Evolutionary conservation across 2,329 filamentous ascomycete species (phyloP), one percentile per base, ranked within the genome.

Genomic region (Trichoderma koningii): DNA sequence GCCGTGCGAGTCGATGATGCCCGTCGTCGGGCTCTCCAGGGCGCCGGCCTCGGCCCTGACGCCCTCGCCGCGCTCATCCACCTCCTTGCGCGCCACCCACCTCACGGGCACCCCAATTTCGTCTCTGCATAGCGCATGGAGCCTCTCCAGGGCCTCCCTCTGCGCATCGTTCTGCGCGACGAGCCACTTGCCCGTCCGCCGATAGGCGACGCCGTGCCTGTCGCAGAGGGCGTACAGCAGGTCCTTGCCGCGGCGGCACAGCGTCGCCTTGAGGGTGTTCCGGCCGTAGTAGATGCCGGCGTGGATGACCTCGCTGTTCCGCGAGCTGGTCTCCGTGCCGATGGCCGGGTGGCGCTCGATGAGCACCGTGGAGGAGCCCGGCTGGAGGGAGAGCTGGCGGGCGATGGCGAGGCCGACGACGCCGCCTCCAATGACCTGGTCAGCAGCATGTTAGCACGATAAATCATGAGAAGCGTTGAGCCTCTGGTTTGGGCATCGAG

Each of bases 261-360:
- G 85, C 17, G 80, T 79, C 1, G 93, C 92, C 79, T 99, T 99
- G 61, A 97, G 85, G 1, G 88, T 89, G 47, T 79, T 77, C 6
- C 82, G 75, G 17, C 90, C 91, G 77, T 97, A 97, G 83, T 97
- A 98, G 68, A 98, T 84, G 15, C 95, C 95, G 1, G 92, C 95
- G 76, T 99, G 95, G 71, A 99, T 96, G 63, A 98, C 94, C 84
- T 98, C 93, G 73, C 90, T 94, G 80, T 97, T 97, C 70, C 93
- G 88, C 69, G 90, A 91, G 68, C 90, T 93, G 0, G 93, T 97
- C 79, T 97, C 93, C 30, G 87, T 94, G 56, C 93, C 93, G 28
- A 91, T 83, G 57, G 84, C 82, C 23, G 82, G 77, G 80, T 97
- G 91, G 28, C 90, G 87, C 77, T 97, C 93, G 1, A 97, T 86